Percentiles rank a stretch among this genome's conserved stretches.
Conservation (phyloP, 345 rosid genomes). For the Syzygium jambos region DNA sequence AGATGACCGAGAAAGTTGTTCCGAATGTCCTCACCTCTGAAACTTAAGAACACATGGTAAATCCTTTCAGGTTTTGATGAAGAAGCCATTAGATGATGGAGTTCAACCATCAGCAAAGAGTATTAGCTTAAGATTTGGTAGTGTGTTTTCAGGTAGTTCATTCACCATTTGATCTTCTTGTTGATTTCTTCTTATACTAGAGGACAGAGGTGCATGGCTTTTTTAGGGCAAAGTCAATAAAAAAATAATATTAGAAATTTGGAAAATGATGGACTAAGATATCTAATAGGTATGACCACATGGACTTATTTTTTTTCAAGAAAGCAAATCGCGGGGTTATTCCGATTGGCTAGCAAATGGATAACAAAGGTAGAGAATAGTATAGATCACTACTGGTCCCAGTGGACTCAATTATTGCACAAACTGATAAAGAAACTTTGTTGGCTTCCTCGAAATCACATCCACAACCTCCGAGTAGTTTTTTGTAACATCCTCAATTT, state of each 20-base stretch:
- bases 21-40: not conserved
- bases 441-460: too few relatives aligned
- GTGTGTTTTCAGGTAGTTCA: not conserved
- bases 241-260: too few relatives aligned
- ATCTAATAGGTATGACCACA: too few relatives aligned
- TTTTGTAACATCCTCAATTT: too few relatives aligned
- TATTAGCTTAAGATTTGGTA: not conserved
- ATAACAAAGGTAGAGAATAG: too few relatives aligned
- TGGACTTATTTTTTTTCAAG: too few relatives aligned
- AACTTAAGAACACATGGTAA: not conserved
- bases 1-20: not conserved
- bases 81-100: not conserved
- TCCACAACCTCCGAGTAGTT: too few relatives aligned
- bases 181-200: not conserved
- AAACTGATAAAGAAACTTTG: too few relatives aligned
- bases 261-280: too few relatives aligned
- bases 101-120: not conserved
- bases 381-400: not conserved
- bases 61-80: not conserved
- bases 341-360: too few relatives aligned
- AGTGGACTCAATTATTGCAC: not conserved
- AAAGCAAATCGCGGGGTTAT: not conserved
- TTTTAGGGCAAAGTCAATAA: too few relatives aligned
- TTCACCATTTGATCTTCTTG: not conserved
- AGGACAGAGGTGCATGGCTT: not conserved